Conservation (phyloP, 371 early-diverging fungal genomes). For the Mortierella sp. region DNA sequence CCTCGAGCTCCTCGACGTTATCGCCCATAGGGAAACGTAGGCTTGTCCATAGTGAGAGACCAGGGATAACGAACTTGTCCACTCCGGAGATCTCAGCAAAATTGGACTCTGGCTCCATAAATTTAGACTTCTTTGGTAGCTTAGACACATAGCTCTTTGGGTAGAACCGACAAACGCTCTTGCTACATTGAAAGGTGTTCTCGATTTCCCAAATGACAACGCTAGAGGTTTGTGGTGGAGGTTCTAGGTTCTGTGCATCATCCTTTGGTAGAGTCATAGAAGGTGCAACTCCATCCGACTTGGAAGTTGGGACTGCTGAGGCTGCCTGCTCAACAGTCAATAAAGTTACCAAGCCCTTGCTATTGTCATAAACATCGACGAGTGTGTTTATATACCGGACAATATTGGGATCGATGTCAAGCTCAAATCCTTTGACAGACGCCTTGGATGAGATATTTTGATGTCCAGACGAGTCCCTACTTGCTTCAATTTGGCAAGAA, state of each 20-base stretch:
- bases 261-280: neutral
- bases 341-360: conserved; percentile 53
- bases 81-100: conserved; percentile 62
- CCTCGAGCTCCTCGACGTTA: conserved; percentile 46
- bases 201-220: conserved; percentile 54
- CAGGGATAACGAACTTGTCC: conserved; percentile 75
- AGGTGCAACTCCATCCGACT: conserved; percentile 20
- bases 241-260: conserved; percentile 7
- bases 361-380: conserved; percentile 72
- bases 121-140: conserved; percentile 41
- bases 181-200: conserved; percentile 53
- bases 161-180: conserved; percentile 65
- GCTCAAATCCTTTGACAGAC: conserved; percentile 73
- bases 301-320: conserved; percentile 17
- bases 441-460: conserved; percentile 62
- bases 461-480: conserved; percentile 62
- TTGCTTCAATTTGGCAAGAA: conserved; percentile 65
- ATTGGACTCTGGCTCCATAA: conserved; percentile 48
- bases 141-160: conserved; percentile 61
- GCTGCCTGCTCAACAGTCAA: conserved; percentile 28
- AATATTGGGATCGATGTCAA: conserved; percentile 77
- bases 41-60: conserved; percentile 70
- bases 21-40: conserved; percentile 77
- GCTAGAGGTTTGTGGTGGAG: conserved; percentile 17
- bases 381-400: conserved; percentile 79